Conservation (phyloP, 2,329 filamentous ascomycete species). For the Phaeosphaeriaceae sp. region DNA sequence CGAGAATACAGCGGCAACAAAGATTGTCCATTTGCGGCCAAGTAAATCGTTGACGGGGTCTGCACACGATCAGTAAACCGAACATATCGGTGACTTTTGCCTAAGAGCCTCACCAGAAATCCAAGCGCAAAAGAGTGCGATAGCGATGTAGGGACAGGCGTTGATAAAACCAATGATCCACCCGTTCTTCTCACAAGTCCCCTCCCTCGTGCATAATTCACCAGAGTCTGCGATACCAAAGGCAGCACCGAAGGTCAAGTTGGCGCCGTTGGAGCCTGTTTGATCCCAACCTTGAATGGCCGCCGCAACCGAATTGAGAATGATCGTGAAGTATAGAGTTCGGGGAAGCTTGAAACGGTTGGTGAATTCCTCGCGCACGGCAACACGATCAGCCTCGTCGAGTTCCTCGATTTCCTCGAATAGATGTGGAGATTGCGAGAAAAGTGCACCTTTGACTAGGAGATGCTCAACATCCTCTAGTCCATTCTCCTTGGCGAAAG, state of each 20-base stretch:
- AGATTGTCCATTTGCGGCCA: slow-evolving; percentile 43
- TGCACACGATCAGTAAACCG: slow-evolving; percentile 1
- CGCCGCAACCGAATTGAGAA: slow-evolving; percentile 71
- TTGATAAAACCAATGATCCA: slow-evolving; percentile 46
- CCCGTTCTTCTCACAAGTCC: slow-evolving; percentile 38
- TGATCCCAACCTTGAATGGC: slow-evolving; percentile 73
- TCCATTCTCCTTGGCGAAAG: slow-evolving; percentile 66
- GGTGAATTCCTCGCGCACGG: slow-evolving; percentile 65
- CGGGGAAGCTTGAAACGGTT: slow-evolving; percentile 67
- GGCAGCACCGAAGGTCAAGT: slow-evolving; percentile 62
- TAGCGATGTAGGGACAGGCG: slow-evolving; percentile 39
- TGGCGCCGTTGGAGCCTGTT: slow-evolving; percentile 59
- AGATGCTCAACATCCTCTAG: slow-evolving; percentile 64
- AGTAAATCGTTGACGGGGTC: slow-evolving; percentile 40
- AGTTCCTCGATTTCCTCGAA: slow-evolving; percentile 70
- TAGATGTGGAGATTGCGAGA: slow-evolving; percentile 71
- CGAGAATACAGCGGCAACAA: slow-evolving; percentile 43
- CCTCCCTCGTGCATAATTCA: slow-evolving; percentile 23
- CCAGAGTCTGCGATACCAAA: slow-evolving; percentile 40
- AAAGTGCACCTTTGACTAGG: slow-evolving; percentile 65
- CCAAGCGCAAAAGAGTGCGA: slow-evolving; percentile 35
- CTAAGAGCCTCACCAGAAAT: slow-evolving; percentile 11
- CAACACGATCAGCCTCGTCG: slow-evolving; percentile 64
- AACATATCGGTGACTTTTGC: too few relatives aligned
- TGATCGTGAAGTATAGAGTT: slow-evolving; percentile 69